Percentiles rank a stretch among this genome's conserved stretches.
Evolutionary conservation across 2,329 filamentous ascomycete species (phyloP).

Genomic region (Davidsoniella australis): DNA sequence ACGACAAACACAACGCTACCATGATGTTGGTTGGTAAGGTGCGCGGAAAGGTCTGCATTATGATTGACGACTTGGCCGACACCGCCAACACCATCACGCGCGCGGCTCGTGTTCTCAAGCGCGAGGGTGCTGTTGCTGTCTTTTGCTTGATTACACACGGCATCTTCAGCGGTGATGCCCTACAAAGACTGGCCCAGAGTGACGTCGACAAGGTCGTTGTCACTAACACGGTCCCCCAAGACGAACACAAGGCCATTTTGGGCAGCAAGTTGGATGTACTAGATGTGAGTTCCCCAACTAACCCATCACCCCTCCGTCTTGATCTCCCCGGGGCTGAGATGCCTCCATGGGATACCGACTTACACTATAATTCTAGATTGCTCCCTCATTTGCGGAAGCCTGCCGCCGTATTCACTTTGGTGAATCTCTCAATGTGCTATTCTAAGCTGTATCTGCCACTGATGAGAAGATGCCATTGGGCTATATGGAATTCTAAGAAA

Average conservation of each 20-base stretch:
- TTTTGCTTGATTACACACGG: slow-evolving; percentile 91
- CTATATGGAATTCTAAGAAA: too few species aligned
- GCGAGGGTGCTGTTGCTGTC: slow-evolving; percentile 78
- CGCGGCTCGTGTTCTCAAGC: slow-evolving; percentile 91
- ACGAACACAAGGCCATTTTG: slow-evolving; percentile 52
- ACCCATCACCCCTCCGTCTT: slow-evolving; percentile 1
- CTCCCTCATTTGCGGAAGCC: slow-evolving; percentile 83
- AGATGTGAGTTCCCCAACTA: slow-evolving; percentile 28
- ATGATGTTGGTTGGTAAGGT: slow-evolving; percentile 95
- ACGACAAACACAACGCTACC: slow-evolving; percentile 74
- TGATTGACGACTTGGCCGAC: slow-evolving; percentile 88
- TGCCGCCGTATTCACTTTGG: slow-evolving; percentile 94
- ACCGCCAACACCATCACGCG: slow-evolving; percentile 95
- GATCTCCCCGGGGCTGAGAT: not conserved
- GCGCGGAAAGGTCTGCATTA: slow-evolving; percentile 61
- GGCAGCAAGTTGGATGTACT: slow-evolving; percentile 85
- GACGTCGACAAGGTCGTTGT: slow-evolving; percentile 86
- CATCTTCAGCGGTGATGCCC: slow-evolving; percentile 86
- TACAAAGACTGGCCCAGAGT: slow-evolving; percentile 83
- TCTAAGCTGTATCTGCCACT: slow-evolving; percentile 21
- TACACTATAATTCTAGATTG: slow-evolving; percentile 28
- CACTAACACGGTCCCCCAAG: slow-evolving; percentile 86
- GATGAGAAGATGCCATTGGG: too few species aligned
- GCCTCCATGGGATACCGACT: not conserved
- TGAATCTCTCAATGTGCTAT: slow-evolving; percentile 91